Evolutionary conservation across 495 filamentous ascomycete genomes (phyloP).

Genomic region (Penicillium tannophilum): DNA sequence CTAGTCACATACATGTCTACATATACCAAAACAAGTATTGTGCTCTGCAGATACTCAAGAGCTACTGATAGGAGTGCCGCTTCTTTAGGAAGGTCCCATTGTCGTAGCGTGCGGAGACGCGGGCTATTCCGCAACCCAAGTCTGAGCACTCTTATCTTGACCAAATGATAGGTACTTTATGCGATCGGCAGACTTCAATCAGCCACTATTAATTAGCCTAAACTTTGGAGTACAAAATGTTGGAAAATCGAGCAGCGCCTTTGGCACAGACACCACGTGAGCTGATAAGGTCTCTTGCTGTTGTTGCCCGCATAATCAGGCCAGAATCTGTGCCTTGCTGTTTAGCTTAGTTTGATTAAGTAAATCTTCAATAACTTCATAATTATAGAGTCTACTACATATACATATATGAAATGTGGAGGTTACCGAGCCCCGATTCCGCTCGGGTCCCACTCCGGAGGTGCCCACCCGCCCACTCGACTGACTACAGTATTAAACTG

Average conservation of each 20-base stretch:
- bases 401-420: no score
- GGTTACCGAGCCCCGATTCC: no score
- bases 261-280: no score
- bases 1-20: background rate
- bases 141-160: background rate
- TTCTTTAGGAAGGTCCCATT: background rate
- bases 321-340: no score
- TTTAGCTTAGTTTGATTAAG: no score
- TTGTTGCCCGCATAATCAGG: no score
- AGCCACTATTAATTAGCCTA: background rate
- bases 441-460: no score
- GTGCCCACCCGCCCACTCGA: no score
- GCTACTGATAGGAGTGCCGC: background rate
- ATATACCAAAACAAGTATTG: background rate
- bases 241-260: background rate
- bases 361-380: no score
- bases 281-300: no score
- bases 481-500: no score
- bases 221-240: background rate
- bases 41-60: background rate
- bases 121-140: background rate
- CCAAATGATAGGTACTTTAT: background rate
- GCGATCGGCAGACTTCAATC: background rate
- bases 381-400: no score
- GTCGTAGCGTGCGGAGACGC: background rate